Base-by-base conservation (phyloP, 352 stramenopile genomes). In the Aphanomyces invadans region DNA sequence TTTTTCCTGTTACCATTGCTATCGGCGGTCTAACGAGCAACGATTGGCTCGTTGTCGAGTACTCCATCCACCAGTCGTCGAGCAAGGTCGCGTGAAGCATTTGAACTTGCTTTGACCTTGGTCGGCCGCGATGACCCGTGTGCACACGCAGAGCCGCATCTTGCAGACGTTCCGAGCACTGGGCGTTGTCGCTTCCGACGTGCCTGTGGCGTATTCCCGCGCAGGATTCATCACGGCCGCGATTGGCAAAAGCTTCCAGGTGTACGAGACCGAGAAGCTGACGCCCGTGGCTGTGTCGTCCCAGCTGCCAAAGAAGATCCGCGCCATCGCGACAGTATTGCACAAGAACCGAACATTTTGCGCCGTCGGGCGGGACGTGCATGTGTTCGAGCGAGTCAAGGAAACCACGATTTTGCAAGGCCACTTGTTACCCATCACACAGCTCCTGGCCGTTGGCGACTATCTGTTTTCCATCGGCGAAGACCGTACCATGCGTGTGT, bases 91-190 rank as follows among this genome's bases (percentile, higher is more conserved):
- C n/a, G 36, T 15, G 36, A 42, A 15, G 7, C 15, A 42, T 42
- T 42, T 42, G 7, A 42, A 42, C 36, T 42, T 42, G 36, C 36
- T 15, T 42, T 42, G 36, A 42, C 36, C 36, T 42, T 42, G 7
- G 36, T 42, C 36, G n/a, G n/a, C n/a, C 15, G 36, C 36, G 36
- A 42, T 42, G 36, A 42, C 36, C 36, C 36, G 36, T 42, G 36
- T 57, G 21, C 29, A 57, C 49, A 67, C 60, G 46, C 60, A 80
- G 65, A 91, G 82, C 66, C 79, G 81, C 59, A 62, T 95, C 55
- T 76, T 96, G 62, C 83, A 96, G 67, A 80, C 86, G 36, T 97
- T 95, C 75, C 86, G 89, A n/a, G 86, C 90, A 26, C 88, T 97
- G 48, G 90, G 90, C 36, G 71, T 95, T 25, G 85, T 97, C 46